A percentile compares a stretch with the other conserved stretches of the same genome.
phyloP scores from a whole-genome alignment of 345 rosid species.

The Pugionium dolabratum region DNA sequence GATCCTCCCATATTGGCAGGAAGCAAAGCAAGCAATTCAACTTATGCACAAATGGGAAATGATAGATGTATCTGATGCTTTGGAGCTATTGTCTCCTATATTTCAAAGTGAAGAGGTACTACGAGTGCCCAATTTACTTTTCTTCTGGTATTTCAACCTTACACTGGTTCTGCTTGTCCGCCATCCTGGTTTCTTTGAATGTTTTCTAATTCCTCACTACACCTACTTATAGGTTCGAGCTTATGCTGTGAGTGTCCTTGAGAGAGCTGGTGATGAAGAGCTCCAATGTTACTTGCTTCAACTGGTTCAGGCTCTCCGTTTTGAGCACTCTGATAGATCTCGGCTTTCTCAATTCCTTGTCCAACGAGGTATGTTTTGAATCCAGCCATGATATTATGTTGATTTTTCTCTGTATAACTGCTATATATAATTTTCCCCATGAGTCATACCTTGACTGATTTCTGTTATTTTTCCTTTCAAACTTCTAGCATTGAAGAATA shows the following conservation, averaged over 20 bases:
- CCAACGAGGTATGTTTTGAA: constrained; percentile 71
- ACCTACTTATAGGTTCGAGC: constrained; percentile 81
- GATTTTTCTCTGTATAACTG: constrained; percentile 20
- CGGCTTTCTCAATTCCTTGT: constrained; percentile 92
- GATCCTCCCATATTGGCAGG: constrained; percentile 53
- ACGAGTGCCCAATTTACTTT: neutral
- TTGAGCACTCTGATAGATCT: constrained; percentile 96
- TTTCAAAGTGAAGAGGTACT: constrained; percentile 97
- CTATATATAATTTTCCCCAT: constrained; percentile 6
- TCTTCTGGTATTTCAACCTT: neutral
- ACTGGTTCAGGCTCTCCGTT: constrained; percentile 97
- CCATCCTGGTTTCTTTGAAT: constrained; percentile 16
- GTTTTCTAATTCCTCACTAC: constrained; percentile 29
- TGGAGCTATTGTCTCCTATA: constrained; percentile 92
- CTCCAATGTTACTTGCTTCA: constrained; percentile 98
- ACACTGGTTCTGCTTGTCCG: constrained; percentile 8
- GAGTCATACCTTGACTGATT: constrained; percentile 23
- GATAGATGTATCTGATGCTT: constrained; percentile 91
- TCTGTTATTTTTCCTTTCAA: constrained; percentile 37
- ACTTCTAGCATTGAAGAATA: constrained; percentile 73
- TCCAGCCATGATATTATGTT: constrained; percentile 14
- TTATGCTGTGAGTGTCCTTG: constrained; percentile 96
- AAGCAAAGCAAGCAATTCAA: constrained; percentile 93
- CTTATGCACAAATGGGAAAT: constrained; percentile 91
- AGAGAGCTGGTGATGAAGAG: constrained; percentile 97